These are phyloP conservation scores for Scheffersomyces parashehatae DNA, from an alignment of 1,139 yeast species.

Conservation along the genomic window DNA sequence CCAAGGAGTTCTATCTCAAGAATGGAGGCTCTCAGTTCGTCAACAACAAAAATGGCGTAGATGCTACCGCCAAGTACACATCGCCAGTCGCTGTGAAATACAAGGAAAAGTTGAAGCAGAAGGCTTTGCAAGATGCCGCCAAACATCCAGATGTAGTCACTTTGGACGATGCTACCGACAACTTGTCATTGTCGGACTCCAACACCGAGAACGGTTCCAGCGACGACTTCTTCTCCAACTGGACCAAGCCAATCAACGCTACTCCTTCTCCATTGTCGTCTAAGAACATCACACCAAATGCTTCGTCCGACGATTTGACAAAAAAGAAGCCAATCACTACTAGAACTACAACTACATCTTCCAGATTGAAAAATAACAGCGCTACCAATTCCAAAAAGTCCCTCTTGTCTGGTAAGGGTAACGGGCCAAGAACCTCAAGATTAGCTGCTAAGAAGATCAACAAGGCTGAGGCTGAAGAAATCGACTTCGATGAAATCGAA, in stretches of 20 bases:
- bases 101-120: constrained; percentile 73
- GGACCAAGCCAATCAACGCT: constrained; percentile 72
- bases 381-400: constrained; percentile 35
- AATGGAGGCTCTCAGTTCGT: constrained; percentile 81
- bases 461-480: constrained; percentile 54
- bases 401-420: constrained; percentile 43
- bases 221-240: constrained; percentile 88
- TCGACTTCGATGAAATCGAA: constrained; percentile 92
- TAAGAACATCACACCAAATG: constrained; percentile 47
- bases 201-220: constrained; percentile 43
- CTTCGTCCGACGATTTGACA: constrained; percentile 38
- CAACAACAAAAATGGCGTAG: constrained; percentile 43
- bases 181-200: constrained; percentile 27
- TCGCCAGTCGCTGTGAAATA: constrained; percentile 77
- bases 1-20: constrained; percentile 77
- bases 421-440: constrained; percentile 56
- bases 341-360: constrained; percentile 25
- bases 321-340: constrained; percentile 25
- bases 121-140: constrained; percentile 64
- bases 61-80: constrained; percentile 78
- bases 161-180: constrained; percentile 54
- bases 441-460: constrained; percentile 51
- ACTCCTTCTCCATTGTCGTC: constrained; percentile 61
- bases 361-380: constrained; percentile 18
- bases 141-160: constrained; percentile 69